Base-by-base conservation (phyloP, 345 rosid species). In the Carallia pectinifolia region DNA sequence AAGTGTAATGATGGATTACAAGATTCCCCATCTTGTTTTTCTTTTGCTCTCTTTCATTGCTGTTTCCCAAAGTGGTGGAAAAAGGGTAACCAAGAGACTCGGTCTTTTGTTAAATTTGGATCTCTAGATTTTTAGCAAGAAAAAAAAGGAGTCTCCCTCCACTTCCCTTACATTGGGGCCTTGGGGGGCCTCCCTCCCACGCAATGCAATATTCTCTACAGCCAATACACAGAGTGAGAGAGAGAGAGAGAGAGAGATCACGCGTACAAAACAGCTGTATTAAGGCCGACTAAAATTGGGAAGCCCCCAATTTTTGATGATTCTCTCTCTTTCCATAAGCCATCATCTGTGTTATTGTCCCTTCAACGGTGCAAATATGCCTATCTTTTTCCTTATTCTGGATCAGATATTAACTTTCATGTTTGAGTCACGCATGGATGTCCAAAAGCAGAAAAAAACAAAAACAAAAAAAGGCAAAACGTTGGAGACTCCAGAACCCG, bases 91-190 rank as follows among this genome's bases (percentile, higher is more conserved):
- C 86, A 72, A 61, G 48, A 82, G 88, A 84, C 78, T 61, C 84
- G 88, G 81, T 82, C 84, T 58, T 55, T 3, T 59, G 48, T 47
- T 39, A 8, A 77, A 72, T 33, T 62, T 71, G 82, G 80, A 79
- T 84, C 85, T 73, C 77, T 72, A 75, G 69, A 71, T 66, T 76
- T 86, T 84, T 82, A 73, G 88, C 48, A 65, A 71, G 44, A 10
- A 59, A 53, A 37, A 53, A 15, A 34, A 40, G 27, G 27, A 2
- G 1, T 15, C 15, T 53, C 40, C 16, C 18, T 17, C 3, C 6
- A n/a, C n/a, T 6, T 64, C 10, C 53, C 37, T 18, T 37, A 0
- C 44, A 60, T 44, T 44, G 3, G 36, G 33, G 68, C 50, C 50
- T 12, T 44, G 50, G 16, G 50, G 50, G 48, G 15, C 16, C 4